Base-by-base conservation (phyloP, 306 rosid genomes). In the Prosopis cineraria region DNA sequence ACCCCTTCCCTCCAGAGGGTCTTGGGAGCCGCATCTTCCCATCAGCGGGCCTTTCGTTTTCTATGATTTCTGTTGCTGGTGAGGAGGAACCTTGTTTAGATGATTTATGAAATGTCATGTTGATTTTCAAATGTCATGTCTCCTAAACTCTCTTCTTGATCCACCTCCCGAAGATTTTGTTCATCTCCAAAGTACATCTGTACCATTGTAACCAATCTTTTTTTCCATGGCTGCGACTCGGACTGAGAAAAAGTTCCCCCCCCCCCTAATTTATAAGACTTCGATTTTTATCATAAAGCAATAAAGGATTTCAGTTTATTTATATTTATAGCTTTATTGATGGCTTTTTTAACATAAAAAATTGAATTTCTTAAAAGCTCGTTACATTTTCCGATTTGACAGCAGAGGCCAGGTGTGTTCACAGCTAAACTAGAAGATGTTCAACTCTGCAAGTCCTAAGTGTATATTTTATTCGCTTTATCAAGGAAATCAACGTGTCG, bases 271-370 rank as follows among this genome's bases (percentile, higher is more conserved):
- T 78, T 81, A 52, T 78, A 55, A 58, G 67, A 20, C 67, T 2
- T 25, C 33, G 33, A 50, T 52, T 60, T 59, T 43, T 55, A 39
- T 39, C 73, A 71, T 74, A 60, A 81, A 68, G 69, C 75, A 82
- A 85, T 85, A 79, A 85, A 59, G 70, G 74, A 76, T 50, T 79
- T 79, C 62, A 60, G 64, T 70, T 60, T 67, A 79, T 72, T 79
- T 74, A 74, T 78, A 59, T 75, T 74, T 66, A 41, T 39, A 44
- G 56, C 45, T 52, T 36, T 53, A 36, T 30, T 74, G 76, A 37
- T 56, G 64, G 43, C 47, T 68, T 48, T 17, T 19, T 17, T 19
- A 19, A 19, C 55, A 19, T n/a, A n/a, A n/a, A 48, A 48, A 52
- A 9, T 72, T 55, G 50, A 34, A 71, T 33, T 31, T 20, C 56